A percentile compares a stretch with the other conserved stretches of the same genome.
These are phyloP conservation scores for Nitzschia inconspicua DNA, from an alignment of 108 stramenopile species.

Conservation along the genomic window DNA sequence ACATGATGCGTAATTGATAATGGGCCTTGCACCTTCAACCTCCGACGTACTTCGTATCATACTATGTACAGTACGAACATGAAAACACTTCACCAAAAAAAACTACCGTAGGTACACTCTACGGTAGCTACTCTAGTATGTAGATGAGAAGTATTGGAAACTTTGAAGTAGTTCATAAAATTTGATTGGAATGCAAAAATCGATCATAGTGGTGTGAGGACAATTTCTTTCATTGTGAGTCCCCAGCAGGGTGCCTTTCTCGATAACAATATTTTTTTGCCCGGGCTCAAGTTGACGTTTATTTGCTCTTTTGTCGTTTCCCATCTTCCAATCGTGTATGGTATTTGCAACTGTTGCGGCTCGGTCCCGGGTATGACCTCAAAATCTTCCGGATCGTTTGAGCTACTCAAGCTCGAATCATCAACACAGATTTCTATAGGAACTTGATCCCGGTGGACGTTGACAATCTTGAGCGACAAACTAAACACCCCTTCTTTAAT, in stretches of 20 bases:
- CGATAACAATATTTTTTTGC: slow-evolving; percentile 8
- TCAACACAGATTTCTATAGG: slow-evolving; percentile 14
- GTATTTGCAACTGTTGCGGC: slow-evolving; percentile 11
- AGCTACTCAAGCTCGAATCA: background rate
- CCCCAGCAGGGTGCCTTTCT: slow-evolving; percentile 13
- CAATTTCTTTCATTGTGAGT: slow-evolving; percentile 27
- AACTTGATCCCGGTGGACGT: slow-evolving; percentile 22
- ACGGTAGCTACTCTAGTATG: too few relatives aligned
- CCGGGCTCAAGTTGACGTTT: slow-evolving; percentile 5
- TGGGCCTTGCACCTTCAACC: too few relatives aligned
- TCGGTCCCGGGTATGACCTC: background rate
- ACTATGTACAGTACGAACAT: too few relatives aligned
- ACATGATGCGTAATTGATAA: too few relatives aligned
- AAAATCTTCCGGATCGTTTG: background rate
- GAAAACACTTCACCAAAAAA: too few relatives aligned
- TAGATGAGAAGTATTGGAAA: too few relatives aligned
- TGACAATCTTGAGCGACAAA: slow-evolving; percentile 15
- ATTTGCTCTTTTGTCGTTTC: slow-evolving; percentile 10
- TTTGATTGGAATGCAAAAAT: background rate
- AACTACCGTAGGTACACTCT: too few relatives aligned
- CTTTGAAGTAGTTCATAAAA: too few relatives aligned
- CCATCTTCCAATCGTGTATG: slow-evolving; percentile 36
- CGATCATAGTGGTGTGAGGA: slow-evolving; percentile 1
- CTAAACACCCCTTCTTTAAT: slow-evolving; percentile 11
- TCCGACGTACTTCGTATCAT: too few relatives aligned